Base-by-base conservation (phyloP, 106 monocot genomes). In the Dioscorea zingiberensis region DNA sequence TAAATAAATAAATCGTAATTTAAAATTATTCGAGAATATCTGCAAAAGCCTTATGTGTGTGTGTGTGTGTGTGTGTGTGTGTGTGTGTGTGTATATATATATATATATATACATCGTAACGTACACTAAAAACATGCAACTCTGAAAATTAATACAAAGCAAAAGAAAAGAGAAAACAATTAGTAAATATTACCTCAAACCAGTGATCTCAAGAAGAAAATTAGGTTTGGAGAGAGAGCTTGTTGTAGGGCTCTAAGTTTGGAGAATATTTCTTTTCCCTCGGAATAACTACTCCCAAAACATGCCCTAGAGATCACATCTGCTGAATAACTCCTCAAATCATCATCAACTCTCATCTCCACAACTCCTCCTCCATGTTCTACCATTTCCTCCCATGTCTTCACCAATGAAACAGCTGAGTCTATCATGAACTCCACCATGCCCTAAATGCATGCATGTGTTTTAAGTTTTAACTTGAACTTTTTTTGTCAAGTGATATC, bases 291-390 rank as follows among this genome's bases (percentile, higher is more conserved):
- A 57, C 82, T 92, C 0, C 92, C 87, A 65, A 92, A 92, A 22
- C 92, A 92, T 15, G 82, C 76, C 69, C 72, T 84, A 12, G 92
- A 87, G 27, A 92, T 87, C 4, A 92, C 87, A 55, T 92, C 84
- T 4, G 79, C 92, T 0, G 87, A 79, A 29, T 73, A 84, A 25
- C 53, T 71, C 18, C 79, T 76, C 54, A 92, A 60, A 65, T 87
- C 92, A 9, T 82, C 69, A 44, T 92, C 92, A 13, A 92, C 81
- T 18, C 64, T 72, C 21, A 92, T 65, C 13, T 85, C 77, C 18
- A 69, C 58, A n/a, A 51, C 15, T 51, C 78, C 87, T 25, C 74
- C 81, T 13, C 67, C 72, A 17, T 11, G 7, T 13, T 81, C 81
- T 16, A 91, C 44, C 65, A 58, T 79, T 0, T 21, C 44, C 64